Evolutionary conservation across 2,329 filamentous ascomycete species (phyloP), one percentile per base, ranked within the genome.

Genomic region (Hypomyces perniciosus): DNA sequence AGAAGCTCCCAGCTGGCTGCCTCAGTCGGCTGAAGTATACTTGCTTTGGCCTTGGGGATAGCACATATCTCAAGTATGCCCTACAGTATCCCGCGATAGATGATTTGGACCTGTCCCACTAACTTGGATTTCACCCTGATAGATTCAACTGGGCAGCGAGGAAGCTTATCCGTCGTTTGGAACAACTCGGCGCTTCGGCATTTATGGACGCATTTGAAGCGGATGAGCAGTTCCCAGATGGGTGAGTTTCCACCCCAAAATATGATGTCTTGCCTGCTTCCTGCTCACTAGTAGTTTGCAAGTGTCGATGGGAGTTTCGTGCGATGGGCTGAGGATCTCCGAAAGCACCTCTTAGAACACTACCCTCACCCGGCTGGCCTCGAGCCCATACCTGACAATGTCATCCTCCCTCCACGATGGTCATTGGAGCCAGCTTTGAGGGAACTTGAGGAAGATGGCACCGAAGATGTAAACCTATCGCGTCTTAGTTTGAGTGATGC

Each of bases 91-190:
- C 9, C 29, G 5, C 35, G 12, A 4, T 30, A 8, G 13, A n/a
- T 30, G 8, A 35, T 30, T 37, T 38, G 26, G 4, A 13, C 27
- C 8, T 12, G 2, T 40, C 3, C n/a, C 3, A 40, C 10, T 40
- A 40, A 29, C 10, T 4, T 29, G 8, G 10, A 8, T 51, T 9
- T 48, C 44, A 44, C 51, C 54, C 29, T 50, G 31, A 10, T 54
- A 92, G 87, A 62, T 96, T 90, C 69, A 99, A 99, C 71, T 96
- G 89, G 82, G 90, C 92, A 13, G 87, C 88, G 42, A 81, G 90
- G 45, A 95, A 96, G 69, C 75, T 99, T 42, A 83, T 90, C 61
- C 92, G 90, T 60, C 83, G 93, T 12, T 74, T 99, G 33, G 68
- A 85, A 35, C 90, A 96, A 65, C 79, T 99, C 1, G 92, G 92